These are phyloP conservation scores for Lepiota brunneoincarnata DNA, from an alignment of 768 basidiomycete genomes.

Conservation along the genomic window DNA sequence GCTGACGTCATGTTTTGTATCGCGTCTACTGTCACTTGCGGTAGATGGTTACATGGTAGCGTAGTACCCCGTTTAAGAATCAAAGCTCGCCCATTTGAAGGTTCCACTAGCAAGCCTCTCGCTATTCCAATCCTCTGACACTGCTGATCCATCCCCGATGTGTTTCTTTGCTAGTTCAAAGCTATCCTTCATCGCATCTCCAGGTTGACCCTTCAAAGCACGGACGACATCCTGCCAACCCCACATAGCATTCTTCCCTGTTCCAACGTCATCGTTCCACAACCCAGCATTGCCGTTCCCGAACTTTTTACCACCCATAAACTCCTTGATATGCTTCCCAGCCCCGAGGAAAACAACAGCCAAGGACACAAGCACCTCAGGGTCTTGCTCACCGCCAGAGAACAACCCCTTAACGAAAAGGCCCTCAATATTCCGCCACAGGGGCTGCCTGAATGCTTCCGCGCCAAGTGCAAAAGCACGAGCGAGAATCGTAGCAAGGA, in stretches of 20 bases:
- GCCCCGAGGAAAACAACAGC: conserved; percentile 14
- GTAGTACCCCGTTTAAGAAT: not conserved
- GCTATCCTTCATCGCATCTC: no score
- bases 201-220: conserved; percentile 8
- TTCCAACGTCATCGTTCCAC: conserved; percentile 17
- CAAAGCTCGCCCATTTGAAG: conserved; percentile 10
- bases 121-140: conserved; percentile 11
- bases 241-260: conserved; percentile 10
- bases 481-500: conserved; percentile 13
- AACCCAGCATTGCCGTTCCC: conserved; percentile 14
- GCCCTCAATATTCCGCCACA: conserved; percentile 17
- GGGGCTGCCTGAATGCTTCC: conserved; percentile 4
- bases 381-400: conserved; percentile 14
- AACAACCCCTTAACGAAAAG: conserved; percentile 15
- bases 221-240: conserved; percentile 14
- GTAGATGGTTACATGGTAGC: no score
- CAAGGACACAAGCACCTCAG: conserved; percentile 13
- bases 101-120: conserved; percentile 4
- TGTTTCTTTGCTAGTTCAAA: conserved; percentile 13
- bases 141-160: not conserved
- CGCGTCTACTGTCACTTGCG: no score
- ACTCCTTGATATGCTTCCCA: conserved; percentile 12
- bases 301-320: conserved; percentile 7
- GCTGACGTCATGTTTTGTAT: no score
- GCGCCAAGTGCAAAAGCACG: conserved; percentile 13